Percentiles rank a stretch among this genome's conserved stretches.
Evolutionary conservation across 2,329 filamentous ascomycete species (phyloP).

Genomic region (Botrytis elliptica): DNA sequence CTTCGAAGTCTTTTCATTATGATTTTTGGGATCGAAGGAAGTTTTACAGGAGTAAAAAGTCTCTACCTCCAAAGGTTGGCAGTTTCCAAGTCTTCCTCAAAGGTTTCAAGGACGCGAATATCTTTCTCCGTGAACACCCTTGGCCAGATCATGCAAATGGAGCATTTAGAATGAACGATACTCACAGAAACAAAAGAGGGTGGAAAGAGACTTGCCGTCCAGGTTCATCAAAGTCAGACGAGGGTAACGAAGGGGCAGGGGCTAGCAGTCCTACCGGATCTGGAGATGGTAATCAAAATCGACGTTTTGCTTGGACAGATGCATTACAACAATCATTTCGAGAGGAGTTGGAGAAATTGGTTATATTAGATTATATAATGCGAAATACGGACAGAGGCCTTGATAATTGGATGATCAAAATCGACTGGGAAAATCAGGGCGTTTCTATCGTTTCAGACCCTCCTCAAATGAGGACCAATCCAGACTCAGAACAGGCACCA

Average conservation of each 20-base stretch:
- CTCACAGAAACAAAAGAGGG: conserved; percentile 64
- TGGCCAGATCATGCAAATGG: conserved; percentile 81
- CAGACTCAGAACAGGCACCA: conserved; percentile 53
- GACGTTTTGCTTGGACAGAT: conserved; percentile 79
- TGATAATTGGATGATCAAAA: conserved; percentile 99
- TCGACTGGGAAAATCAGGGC: conserved; percentile 79
- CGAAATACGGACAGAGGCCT: conserved; percentile 93
- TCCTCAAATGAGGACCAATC: conserved; percentile 62
- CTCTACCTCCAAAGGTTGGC: conserved; percentile 83
- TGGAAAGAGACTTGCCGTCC: conserved; percentile 86
- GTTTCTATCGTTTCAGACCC: conserved; percentile 87
- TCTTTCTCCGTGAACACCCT: conserved; percentile 91
- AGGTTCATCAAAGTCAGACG: conserved; percentile 50
- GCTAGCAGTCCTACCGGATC: conserved; percentile 40
- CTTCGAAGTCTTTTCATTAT: conserved; percentile 97
- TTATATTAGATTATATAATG: conserved; percentile 99
- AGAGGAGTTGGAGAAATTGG: conserved; percentile 93
- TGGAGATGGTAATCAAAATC: conserved; percentile 28
- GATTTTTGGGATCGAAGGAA: conserved; percentile 94
- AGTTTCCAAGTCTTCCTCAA: conserved; percentile 98
- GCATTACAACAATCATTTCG: conserved; percentile 85
- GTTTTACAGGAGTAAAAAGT: conserved; percentile 82
- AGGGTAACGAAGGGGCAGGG: conserved; percentile 58
- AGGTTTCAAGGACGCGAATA: conserved; percentile 94
- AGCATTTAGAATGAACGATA: conserved; percentile 67